Base-by-base conservation (phyloP, 345 rosid species). In the Cardamine occulta region DNA sequence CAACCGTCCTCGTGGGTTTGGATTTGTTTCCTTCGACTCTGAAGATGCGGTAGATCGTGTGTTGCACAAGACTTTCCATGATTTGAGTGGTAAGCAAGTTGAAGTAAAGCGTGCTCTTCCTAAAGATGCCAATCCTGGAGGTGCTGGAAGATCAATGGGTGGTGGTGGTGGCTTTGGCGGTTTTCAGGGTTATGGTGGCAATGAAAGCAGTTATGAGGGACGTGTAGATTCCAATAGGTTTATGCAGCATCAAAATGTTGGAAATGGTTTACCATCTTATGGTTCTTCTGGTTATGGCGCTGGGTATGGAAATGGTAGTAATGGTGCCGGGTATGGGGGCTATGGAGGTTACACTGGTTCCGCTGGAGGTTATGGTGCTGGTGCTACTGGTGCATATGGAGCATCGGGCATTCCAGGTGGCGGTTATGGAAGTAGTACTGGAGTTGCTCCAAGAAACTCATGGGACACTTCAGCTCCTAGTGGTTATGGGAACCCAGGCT, bases 51-150 rank as follows among this genome's bases (percentile, higher is more conserved):
- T 94, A 63, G 98, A 94, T 70, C 84, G 82, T 60, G 97, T 91
- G 73, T 84, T 94, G 75, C 95, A 89, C 73, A 94, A 88, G 74
- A 84, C 74, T 6, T 91, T 89, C 78, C 98, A 91, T 72, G 98
- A 94, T 82, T 74, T 94, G 83, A 84, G 71, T 58, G 97, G 95
- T 48, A 94, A 91, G 84, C 93, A 88, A 83, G 98, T 94, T 52
- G 98, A 94, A 83, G 98, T 94, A 8, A 94, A 94, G 81, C 85
- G 88, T 34, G 97, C 98, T 66, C 91, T 91, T 76, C 98, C 96
- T 34, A 94, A 87, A 81, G 98, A 94, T 77, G 89, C 96, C 12
- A 94, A 86, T 86, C 93, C 93, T n/a, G 90, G 93, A 72, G 91
- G 93, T 31, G 85, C 81, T 59, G 72, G 84, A 51, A 86, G 97